Evolutionary conservation across 768 basidiomycete genomes (phyloP).

Genomic region (Trametes cingulata): DNA sequence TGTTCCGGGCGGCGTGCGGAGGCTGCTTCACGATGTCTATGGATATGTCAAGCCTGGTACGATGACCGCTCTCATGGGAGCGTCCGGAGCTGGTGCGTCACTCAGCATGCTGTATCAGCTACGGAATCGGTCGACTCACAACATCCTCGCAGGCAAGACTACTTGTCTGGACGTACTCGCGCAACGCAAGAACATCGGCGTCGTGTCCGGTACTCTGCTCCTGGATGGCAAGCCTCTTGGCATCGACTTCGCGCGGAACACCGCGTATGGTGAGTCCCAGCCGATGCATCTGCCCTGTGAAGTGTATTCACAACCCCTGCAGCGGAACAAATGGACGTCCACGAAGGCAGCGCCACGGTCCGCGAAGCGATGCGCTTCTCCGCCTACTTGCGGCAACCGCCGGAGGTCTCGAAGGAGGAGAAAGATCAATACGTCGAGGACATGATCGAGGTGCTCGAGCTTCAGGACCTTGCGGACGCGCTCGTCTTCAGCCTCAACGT

Average conservation of each 20-base stretch:
- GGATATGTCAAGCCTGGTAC: conserved; percentile 87
- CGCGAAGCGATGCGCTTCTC: conserved; percentile 86
- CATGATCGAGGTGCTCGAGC: conserved; percentile 80
- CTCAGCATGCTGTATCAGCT: background rate
- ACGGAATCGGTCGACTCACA: background rate
- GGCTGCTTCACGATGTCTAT: conserved; percentile 71
- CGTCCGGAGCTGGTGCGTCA: conserved; percentile 66
- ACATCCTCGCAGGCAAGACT: conserved; percentile 56
- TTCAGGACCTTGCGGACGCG: conserved; percentile 83
- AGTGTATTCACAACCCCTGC: conserved; percentile 26
- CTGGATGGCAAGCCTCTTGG: conserved; percentile 66
- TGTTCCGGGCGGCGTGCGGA: conserved; percentile 55
- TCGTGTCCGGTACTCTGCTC: conserved; percentile 62
- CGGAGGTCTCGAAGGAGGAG: conserved; percentile 62
- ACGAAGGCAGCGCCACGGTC: conserved; percentile 80
- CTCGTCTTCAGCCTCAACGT: conserved; percentile 69
- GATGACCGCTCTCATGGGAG: conserved; percentile 89
- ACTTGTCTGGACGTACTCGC: conserved; percentile 77
- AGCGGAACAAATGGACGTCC: conserved; percentile 86
- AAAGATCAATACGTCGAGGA: conserved; percentile 82
- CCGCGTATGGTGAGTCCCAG: conserved; percentile 66
- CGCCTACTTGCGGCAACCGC: conserved; percentile 80
- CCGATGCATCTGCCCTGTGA: conserved; percentile 27
- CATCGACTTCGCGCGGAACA: conserved; percentile 60
- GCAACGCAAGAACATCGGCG: conserved; percentile 70